A percentile compares a stretch with the other conserved stretches of the same genome.
These are phyloP conservation scores for Astrocystis sublimbata DNA, from an alignment of 495 filamentous ascomycete species.

Conservation along the genomic window DNA sequence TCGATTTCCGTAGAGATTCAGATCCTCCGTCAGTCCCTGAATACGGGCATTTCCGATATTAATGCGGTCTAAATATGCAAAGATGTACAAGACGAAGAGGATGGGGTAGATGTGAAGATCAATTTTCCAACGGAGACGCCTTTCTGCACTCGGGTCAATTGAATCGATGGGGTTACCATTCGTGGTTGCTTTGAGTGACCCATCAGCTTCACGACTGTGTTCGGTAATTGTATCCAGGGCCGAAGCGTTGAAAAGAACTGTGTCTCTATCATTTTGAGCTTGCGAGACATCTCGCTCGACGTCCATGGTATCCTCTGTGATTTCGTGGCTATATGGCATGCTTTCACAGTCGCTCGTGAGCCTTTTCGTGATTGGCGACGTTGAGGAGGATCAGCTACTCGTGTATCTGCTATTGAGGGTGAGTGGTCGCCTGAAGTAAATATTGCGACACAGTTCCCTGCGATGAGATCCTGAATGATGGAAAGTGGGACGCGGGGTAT, in stretches of 20 bases:
- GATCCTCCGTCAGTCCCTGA: conserved; percentile 59
- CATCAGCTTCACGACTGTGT: background rate
- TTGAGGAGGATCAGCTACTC: too few species aligned
- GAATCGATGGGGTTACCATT: background rate
- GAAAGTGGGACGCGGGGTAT: background rate
- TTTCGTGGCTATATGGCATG: background rate
- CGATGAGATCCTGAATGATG: background rate
- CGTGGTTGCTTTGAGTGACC: background rate
- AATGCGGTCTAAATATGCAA: conserved; percentile 54
- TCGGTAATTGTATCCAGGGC: background rate
- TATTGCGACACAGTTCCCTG: background rate
- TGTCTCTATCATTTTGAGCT: background rate
- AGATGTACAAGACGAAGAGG: conserved; percentile 44
- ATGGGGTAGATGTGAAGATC: conserved; percentile 42
- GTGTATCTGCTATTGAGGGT: background rate
- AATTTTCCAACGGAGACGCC: conserved; percentile 37
- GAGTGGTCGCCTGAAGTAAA: background rate
- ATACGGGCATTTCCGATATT: conserved; percentile 67
- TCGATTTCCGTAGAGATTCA: conserved; percentile 56
- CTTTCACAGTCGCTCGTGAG: too few species aligned
- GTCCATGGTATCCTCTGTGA: background rate
- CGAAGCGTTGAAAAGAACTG: background rate
- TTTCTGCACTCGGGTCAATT: conserved; percentile 29
- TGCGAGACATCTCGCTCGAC: background rate
- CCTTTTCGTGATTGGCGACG: too few species aligned